Evolutionary conservation across 2,329 filamentous ascomycete species (phyloP).

Genomic region (Trichoderma polysporum): DNA sequence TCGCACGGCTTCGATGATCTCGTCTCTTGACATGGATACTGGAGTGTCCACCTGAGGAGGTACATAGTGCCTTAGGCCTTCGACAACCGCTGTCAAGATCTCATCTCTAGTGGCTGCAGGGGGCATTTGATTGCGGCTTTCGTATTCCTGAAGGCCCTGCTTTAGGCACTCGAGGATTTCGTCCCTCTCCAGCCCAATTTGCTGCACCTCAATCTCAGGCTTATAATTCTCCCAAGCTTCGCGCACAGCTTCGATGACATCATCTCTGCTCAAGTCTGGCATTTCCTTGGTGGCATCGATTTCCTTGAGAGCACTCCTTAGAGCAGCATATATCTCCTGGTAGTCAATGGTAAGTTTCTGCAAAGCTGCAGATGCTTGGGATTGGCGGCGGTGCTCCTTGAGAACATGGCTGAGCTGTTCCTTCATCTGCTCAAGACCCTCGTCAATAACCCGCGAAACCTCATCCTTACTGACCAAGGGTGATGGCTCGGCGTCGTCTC

Average conservation of each 20-base stretch:
- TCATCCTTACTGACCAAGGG: slow-evolving; percentile 60
- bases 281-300: slow-evolving; percentile 48
- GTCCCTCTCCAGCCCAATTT: slow-evolving; percentile 85
- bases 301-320: slow-evolving; percentile 72
- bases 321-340: slow-evolving; percentile 80
- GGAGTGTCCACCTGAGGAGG: slow-evolving; percentile 72
- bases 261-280: slow-evolving; percentile 65
- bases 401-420: slow-evolving; percentile 80
- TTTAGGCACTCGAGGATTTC: slow-evolving; percentile 85
- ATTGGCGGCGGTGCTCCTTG: slow-evolving; percentile 70
- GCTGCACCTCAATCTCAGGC: slow-evolving; percentile 86
- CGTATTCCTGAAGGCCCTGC: slow-evolving; percentile 79
- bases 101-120: slow-evolving; percentile 74
- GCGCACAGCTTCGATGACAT: slow-evolving; percentile 80
- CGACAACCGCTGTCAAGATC: slow-evolving; percentile 80
- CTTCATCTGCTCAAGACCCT: slow-evolving; percentile 78
- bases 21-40: slow-evolving; percentile 71
- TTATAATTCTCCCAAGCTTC: slow-evolving; percentile 95
- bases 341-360: slow-evolving; percentile 66
- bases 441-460: slow-evolving; percentile 72
- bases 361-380: slow-evolving; percentile 61
- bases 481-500: slow-evolving; percentile 45
- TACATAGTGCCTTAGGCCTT: slow-evolving; percentile 77
- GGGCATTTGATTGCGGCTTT: slow-evolving; percentile 51
- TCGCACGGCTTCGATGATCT: slow-evolving; percentile 78